These are phyloP conservation scores for Aspergillus sp. DNA, from an alignment of 2,329 filamentous ascomycete genomes.

Conservation along the genomic window DNA sequence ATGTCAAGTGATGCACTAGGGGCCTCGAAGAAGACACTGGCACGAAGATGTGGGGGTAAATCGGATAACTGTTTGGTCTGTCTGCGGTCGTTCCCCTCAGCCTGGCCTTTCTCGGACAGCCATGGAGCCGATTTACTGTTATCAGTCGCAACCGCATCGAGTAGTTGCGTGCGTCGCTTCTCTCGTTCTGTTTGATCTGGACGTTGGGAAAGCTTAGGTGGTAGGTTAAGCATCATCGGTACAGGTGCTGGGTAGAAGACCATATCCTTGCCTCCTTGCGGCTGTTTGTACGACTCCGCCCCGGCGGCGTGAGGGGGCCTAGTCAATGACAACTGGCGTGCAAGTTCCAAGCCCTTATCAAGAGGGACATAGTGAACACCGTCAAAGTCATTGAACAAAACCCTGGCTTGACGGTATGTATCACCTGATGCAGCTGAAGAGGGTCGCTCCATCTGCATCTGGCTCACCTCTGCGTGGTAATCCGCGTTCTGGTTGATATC, in stretches of 20 bases:
- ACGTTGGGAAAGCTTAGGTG: constrained; percentile 78
- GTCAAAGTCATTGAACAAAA: constrained; percentile 51
- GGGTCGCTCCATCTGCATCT: constrained; percentile 32
- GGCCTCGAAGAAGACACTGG: constrained; percentile 85
- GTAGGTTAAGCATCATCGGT: constrained; percentile 88
- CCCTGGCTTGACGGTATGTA: constrained; percentile 46
- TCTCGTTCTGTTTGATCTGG: constrained; percentile 63
- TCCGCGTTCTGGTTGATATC: constrained; percentile 19
- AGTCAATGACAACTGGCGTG: constrained; percentile 38
- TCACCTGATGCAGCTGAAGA: constrained; percentile 45
- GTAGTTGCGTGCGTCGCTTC: constrained; percentile 70
- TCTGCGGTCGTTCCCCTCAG: constrained; percentile 16
- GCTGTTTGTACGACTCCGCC: constrained; percentile 39
- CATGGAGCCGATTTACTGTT: constrained; percentile 54
- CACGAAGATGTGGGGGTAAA: constrained; percentile 80
- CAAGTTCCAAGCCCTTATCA: constrained; percentile 23
- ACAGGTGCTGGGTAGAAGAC: constrained; percentile 95
- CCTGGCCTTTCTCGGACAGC: constrained; percentile 32
- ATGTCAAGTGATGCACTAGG: constrained; percentile 59
- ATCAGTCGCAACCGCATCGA: constrained; percentile 62
- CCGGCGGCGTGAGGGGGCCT: constrained; percentile 42
- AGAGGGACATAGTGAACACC: constrained; percentile 47
- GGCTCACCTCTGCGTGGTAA: constrained; percentile 14
- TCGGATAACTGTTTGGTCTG: constrained; percentile 45
- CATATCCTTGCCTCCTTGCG: constrained; percentile 71